Conservation (phyloP, 1,284 basidiomycete genomes). For the Sanghuangporus weigelae region DNA sequence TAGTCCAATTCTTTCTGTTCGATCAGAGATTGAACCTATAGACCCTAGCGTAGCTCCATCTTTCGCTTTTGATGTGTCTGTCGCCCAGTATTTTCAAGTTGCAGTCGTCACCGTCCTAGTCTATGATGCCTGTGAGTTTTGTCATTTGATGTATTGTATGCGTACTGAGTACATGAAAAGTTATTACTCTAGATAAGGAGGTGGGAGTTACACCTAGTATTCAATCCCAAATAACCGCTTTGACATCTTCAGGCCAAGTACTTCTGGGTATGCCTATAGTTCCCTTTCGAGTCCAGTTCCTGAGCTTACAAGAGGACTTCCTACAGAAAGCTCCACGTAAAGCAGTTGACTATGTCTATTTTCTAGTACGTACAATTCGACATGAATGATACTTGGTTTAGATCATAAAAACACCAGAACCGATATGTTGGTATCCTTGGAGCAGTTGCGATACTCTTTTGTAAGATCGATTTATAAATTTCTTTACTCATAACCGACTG, state of each 20-base stretch:
- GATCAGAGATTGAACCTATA: background rate
- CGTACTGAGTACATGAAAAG: background rate
- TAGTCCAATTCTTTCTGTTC: background rate
- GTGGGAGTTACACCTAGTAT: background rate
- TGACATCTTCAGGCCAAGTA: background rate
- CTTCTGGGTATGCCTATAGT: background rate
- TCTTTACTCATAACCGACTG: background rate
- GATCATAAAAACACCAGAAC: background rate
- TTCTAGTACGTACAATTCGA: background rate
- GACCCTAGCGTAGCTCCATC: background rate
- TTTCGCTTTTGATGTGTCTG: background rate
- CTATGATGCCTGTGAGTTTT: background rate
- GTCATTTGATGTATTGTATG: background rate
- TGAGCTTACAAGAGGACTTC: background rate
- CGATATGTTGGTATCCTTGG: background rate
- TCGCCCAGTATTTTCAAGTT: background rate
- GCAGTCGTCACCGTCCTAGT: background rate
- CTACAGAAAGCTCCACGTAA: background rate
- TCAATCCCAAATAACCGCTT: background rate
- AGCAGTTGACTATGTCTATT: background rate
- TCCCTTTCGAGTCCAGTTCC: background rate
- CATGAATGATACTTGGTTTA: background rate
- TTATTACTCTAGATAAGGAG: background rate
- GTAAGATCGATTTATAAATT: background rate
- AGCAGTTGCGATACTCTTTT: background rate